phyloP scores from a whole-genome alignment of 345 rosid genomes.

The Lepidium africanum region DNA sequence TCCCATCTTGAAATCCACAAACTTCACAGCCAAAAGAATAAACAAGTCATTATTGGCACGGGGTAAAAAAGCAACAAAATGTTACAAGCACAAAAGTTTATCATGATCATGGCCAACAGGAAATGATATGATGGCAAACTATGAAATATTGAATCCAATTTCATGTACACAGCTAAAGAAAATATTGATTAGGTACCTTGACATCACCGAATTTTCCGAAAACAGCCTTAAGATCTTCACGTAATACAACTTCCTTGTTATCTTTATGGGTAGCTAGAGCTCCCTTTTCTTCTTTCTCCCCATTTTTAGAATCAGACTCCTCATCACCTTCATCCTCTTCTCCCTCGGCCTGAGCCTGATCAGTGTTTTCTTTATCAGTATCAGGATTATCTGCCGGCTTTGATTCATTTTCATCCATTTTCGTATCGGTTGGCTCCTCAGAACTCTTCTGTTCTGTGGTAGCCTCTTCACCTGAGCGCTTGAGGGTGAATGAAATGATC shows the following conservation, averaged over 20 bases:
- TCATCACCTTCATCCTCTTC: conserved; percentile 34
- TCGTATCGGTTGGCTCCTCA: conserved; percentile 28
- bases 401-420: conserved; percentile 20
- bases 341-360: conserved; percentile 34
- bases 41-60: not conserved
- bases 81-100: not conserved
- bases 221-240: conserved; percentile 81
- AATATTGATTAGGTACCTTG: conserved; percentile 42
- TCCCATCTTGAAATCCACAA: conserved; percentile 84
- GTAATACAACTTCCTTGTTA: conserved; percentile 62
- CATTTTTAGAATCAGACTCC: conserved; percentile 41
- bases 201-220: conserved; percentile 70
- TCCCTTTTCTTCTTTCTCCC: conserved; percentile 39
- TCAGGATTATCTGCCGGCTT: conserved; percentile 33
- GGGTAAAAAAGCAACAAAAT: not conserved
- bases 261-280: conserved; percentile 42
- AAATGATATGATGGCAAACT: not conserved
- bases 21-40: conserved; percentile 34
- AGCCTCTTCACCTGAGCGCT: conserved; percentile 37
- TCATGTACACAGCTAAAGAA: not conserved
- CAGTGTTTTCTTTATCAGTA: conserved; percentile 29
- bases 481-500: conserved; percentile 72
- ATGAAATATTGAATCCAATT: not conserved
- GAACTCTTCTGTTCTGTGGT: conserved; percentile 30
- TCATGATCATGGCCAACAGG: not conserved